These are phyloP conservation scores for Fusarium coicis DNA, from an alignment of 2,329 filamentous ascomycete genomes.

Conservation along the genomic window DNA sequence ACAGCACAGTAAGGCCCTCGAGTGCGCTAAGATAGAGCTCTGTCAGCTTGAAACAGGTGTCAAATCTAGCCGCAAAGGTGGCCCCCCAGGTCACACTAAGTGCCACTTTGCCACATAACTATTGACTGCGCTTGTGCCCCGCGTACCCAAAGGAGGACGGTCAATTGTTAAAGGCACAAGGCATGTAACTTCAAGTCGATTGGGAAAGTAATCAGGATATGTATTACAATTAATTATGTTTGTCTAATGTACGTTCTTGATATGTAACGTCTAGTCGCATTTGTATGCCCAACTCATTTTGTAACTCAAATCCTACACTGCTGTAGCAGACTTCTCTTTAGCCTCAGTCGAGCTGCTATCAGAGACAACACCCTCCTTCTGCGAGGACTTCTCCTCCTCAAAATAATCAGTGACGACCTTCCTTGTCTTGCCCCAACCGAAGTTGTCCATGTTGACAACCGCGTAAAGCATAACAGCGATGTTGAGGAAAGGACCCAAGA, in stretches of 20 bases:
- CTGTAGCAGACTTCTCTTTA: background rate
- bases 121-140: too few relatives aligned
- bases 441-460: background rate
- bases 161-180: background rate
- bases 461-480: background rate
- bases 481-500: background rate
- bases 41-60: background rate
- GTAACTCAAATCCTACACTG: background rate
- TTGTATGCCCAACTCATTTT: background rate
- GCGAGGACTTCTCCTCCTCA: background rate
- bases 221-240: background rate
- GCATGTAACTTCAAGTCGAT: fast-evolving
- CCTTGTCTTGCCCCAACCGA: background rate
- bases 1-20: fast-evolving
- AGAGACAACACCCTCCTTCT: background rate
- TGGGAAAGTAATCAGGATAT: background rate
- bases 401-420: background rate
- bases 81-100: background rate
- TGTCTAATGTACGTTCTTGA: background rate
- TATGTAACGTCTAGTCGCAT: background rate
- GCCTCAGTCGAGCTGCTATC: background rate
- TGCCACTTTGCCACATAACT: background rate
- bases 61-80: background rate
- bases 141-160: too few relatives aligned
- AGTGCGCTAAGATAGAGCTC: background rate